A percentile compares a stretch with the other conserved stretches of the same genome.
These are phyloP conservation scores for Yamadazyma scolyti DNA, from an alignment of 805 yeast genomes.

Conservation along the genomic window DNA sequence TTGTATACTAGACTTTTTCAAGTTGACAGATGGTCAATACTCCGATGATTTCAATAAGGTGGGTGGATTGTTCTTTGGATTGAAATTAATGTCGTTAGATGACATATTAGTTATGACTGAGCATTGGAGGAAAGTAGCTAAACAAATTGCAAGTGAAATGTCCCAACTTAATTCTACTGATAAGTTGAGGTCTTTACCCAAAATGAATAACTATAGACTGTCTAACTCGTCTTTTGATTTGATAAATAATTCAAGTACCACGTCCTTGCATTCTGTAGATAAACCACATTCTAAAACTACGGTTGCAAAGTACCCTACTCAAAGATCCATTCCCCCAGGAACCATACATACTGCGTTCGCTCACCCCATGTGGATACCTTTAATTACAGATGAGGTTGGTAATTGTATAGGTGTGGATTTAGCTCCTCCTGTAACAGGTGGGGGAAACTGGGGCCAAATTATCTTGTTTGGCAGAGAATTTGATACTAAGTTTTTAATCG, in stretches of 20 bases:
- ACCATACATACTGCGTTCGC: slow-evolving; percentile 74
- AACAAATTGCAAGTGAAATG: slow-evolving; percentile 25
- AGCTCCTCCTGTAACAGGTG: slow-evolving; percentile 60
- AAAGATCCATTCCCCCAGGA: slow-evolving; percentile 72
- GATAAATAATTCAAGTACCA: slow-evolving; percentile 3
- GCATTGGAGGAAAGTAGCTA: slow-evolving; percentile 78
- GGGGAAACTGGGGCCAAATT: slow-evolving; percentile 75
- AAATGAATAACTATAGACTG: slow-evolving; percentile 9
- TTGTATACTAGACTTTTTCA: slow-evolving; percentile 75
- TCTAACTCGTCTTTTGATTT: slow-evolving; percentile 7
- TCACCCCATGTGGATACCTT: slow-evolving; percentile 89
- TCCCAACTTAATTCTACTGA: slow-evolving; percentile 17
- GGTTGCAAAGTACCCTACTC: slow-evolving; percentile 13
- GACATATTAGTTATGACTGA: slow-evolving; percentile 76
- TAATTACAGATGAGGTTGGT: slow-evolving; percentile 84
- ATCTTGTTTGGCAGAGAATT: slow-evolving; percentile 92
- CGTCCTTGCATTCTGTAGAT: slow-evolving; percentile 2
- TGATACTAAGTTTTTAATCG: slow-evolving; percentile 83
- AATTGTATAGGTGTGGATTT: slow-evolving; percentile 90
- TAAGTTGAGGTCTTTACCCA: slow-evolving; percentile 18
- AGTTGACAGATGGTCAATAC: slow-evolving; percentile 88
- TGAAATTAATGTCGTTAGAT: slow-evolving; percentile 76
- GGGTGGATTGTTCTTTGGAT: slow-evolving; percentile 73
- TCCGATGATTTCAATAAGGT: slow-evolving; percentile 70
- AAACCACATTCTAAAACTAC: not conserved